These are phyloP conservation scores for Podospora tetraspora DNA, from an alignment of 495 filamentous ascomycete genomes.

Conservation along the genomic window DNA sequence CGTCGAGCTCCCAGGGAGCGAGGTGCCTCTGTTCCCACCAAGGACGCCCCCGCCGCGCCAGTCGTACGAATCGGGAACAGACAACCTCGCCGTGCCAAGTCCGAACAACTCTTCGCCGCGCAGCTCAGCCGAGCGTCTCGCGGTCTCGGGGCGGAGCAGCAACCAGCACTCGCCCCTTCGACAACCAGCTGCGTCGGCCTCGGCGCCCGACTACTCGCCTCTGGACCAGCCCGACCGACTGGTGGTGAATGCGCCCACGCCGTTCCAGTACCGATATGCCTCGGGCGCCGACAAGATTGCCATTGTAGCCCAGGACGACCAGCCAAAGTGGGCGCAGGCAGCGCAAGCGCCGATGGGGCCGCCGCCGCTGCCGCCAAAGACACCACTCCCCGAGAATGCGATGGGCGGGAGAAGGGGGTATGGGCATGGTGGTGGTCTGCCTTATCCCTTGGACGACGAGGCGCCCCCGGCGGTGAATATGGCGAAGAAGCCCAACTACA, in stretches of 20 bases:
- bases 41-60: slow-evolving; percentile 35
- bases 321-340: slow-evolving; percentile 43
- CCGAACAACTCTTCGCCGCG: slow-evolving; percentile 37
- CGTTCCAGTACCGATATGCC: slow-evolving; percentile 44
- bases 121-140: slow-evolving; percentile 38
- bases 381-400: slow-evolving; percentile 56
- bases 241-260: slow-evolving; percentile 48
- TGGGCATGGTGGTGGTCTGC: slow-evolving; percentile 33
- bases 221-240: slow-evolving; percentile 41
- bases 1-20: slow-evolving; percentile 46
- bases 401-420: slow-evolving; percentile 13
- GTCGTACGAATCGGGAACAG: slow-evolving; percentile 45
- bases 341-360: slow-evolving; percentile 51
- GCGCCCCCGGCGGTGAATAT: slow-evolving; percentile 77
- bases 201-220: slow-evolving; percentile 2
- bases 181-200: slow-evolving; percentile 31
- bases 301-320: slow-evolving; percentile 54
- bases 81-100: slow-evolving; percentile 35
- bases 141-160: slow-evolving; percentile 30
- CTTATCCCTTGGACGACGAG: slow-evolving; percentile 79
- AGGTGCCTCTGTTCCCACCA: slow-evolving; percentile 26
- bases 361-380: slow-evolving; percentile 81
- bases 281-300: slow-evolving; percentile 56
- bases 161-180: slow-evolving; percentile 28
- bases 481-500: slow-evolving; percentile 78